phyloP scores from a whole-genome alignment of 805 yeast genomes.

The Candida boleticola region DNA sequence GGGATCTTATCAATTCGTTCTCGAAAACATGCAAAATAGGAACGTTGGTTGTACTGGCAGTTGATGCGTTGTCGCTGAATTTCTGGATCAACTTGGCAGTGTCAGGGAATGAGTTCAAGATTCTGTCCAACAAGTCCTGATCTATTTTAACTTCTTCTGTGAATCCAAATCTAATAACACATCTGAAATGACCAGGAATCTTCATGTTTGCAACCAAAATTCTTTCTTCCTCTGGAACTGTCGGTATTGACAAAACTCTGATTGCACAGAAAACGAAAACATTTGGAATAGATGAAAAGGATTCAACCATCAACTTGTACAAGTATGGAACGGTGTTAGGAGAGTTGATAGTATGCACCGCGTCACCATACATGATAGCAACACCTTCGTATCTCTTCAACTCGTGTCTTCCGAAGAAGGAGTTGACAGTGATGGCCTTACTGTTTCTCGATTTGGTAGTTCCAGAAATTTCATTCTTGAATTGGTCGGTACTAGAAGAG shows the following conservation, averaged over 20 bases:
- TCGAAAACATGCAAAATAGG: slow-evolving; percentile 31
- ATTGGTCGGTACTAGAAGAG: not conserved
- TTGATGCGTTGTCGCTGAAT: slow-evolving; percentile 1
- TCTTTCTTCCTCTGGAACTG: slow-evolving; percentile 36
- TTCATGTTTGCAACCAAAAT: slow-evolving; percentile 38
- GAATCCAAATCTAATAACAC: slow-evolving; percentile 50
- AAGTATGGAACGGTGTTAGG: slow-evolving; percentile 47
- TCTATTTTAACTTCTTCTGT: slow-evolving; percentile 37
- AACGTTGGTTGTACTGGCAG: slow-evolving; percentile 5
- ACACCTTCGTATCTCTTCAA: slow-evolving; percentile 32
- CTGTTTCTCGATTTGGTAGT: not conserved
- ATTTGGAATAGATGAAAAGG: slow-evolving; percentile 44
- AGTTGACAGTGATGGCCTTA: slow-evolving; percentile 8
- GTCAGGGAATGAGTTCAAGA: slow-evolving; percentile 20
- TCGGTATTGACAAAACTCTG: slow-evolving; percentile 43
- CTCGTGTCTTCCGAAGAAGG: slow-evolving; percentile 18
- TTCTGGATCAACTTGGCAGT: slow-evolving; percentile 11
- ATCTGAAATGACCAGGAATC: slow-evolving; percentile 46
- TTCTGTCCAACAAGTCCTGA: slow-evolving; percentile 15
- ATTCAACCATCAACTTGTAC: slow-evolving; percentile 33
- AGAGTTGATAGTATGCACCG: slow-evolving; percentile 33
- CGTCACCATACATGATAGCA: slow-evolving; percentile 42
- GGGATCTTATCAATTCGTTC: slow-evolving; percentile 24
- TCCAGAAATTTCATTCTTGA: not conserved
- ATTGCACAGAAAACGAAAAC: slow-evolving; percentile 44